These are phyloP conservation scores for Cinnamomum micranthum DNA, from an alignment of 164 flowering plant species.

Conservation along the genomic window DNA sequence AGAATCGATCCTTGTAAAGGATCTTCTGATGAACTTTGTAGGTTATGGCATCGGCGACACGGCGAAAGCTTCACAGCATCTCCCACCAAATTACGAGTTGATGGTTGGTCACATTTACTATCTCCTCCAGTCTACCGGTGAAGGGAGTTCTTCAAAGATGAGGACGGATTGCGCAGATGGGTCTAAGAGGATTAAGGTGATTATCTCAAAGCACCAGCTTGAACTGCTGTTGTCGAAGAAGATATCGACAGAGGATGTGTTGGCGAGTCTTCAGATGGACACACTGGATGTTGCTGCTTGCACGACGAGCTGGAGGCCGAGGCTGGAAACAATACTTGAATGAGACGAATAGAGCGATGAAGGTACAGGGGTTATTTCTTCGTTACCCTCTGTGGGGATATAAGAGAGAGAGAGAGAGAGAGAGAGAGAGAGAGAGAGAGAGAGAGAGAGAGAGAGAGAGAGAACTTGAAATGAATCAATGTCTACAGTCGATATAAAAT, in stretches of 20 bases:
- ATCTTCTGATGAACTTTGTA: slow-evolving; percentile 18
- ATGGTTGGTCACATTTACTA: slow-evolving; percentile 29
- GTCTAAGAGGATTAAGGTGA: slow-evolving; percentile 35
- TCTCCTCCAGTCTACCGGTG: slow-evolving; percentile 9
- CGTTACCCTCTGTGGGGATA: neutral
- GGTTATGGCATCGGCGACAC: slow-evolving; percentile 17
- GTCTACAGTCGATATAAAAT: no score
- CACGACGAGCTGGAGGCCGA: slow-evolving; percentile 31
- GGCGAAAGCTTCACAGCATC: slow-evolving; percentile 10
- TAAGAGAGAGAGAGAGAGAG: no score
- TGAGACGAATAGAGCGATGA: slow-evolving; percentile 14
- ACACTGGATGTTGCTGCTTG: slow-evolving; percentile 10
- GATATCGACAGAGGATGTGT: slow-evolving; percentile 28
- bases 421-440: no score
- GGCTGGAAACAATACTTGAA: slow-evolving; percentile 37
- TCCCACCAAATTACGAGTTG: slow-evolving; percentile 27
- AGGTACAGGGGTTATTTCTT: neutral
- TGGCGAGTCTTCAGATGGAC: slow-evolving; percentile 6
- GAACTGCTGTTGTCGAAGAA: slow-evolving; percentile 31
- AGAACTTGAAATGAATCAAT: no score
- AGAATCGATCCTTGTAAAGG: slow-evolving; percentile 25
- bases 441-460: no score
- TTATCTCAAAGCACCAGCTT: slow-evolving; percentile 49
- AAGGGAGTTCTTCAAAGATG: neutral
- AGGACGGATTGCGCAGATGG: neutral